These are phyloP conservation scores for Magnusiomyces clavatus DNA, from an alignment of 1,139 yeast species.

Conservation along the genomic window DNA sequence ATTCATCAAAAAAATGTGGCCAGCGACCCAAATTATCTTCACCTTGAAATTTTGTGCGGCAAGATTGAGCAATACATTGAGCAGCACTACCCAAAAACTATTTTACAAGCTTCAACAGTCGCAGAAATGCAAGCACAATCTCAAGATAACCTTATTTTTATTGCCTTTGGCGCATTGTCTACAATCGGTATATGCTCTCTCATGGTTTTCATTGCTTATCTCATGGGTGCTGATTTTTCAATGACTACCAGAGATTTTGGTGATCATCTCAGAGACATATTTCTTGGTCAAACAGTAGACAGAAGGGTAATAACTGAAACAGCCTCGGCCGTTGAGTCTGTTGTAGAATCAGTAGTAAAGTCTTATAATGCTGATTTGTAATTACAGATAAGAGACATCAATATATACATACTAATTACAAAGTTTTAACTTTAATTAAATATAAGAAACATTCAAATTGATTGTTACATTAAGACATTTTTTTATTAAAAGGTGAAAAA, in stretches of 20 bases:
- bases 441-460: too few relatives aligned
- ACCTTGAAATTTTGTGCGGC: slow-evolving; percentile 78
- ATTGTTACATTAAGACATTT: too few relatives aligned
- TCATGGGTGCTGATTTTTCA: slow-evolving; percentile 23
- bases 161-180: slow-evolving; percentile 17
- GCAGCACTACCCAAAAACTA: slow-evolving; percentile 25
- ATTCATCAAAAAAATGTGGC: slow-evolving; percentile 78
- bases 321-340: not conserved
- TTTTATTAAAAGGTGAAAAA: too few relatives aligned
- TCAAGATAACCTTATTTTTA: slow-evolving; percentile 17
- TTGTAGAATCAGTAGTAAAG: not conserved
- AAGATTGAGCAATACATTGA: slow-evolving; percentile 83
- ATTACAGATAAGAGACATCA: too few relatives aligned
- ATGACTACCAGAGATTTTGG: slow-evolving; percentile 6
- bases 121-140: slow-evolving; percentile 11
- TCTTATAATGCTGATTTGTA: not conserved
- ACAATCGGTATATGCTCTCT: slow-evolving; percentile 20
- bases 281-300: not conserved
- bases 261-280: not conserved
- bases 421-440: too few relatives aligned
- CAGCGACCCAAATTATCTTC: slow-evolving; percentile 78
- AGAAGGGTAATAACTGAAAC: not conserved
- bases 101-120: slow-evolving; percentile 4
- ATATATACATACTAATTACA: slow-evolving; percentile 15
- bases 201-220: slow-evolving; percentile 24